A percentile compares a stretch with the other conserved stretches of the same genome.
phyloP scores from a whole-genome alignment of 306 rosid species.

The Casuarina equisetifolia region DNA sequence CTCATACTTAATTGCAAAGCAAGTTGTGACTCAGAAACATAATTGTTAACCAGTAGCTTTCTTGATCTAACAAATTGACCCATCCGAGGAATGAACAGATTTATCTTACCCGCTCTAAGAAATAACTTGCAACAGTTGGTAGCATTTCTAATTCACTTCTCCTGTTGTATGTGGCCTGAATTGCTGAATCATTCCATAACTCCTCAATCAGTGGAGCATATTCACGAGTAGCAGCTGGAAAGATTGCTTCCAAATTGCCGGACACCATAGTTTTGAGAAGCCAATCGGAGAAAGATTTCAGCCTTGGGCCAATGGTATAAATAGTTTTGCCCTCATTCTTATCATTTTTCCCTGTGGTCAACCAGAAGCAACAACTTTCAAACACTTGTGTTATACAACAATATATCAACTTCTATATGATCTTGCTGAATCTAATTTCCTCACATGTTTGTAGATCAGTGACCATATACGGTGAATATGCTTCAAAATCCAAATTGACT shows the following conservation, averaged over 20 bases:
- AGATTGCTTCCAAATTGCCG: constrained; percentile 88
- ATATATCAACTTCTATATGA: not conserved
- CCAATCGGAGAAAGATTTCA: constrained; percentile 97
- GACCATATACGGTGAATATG: not conserved
- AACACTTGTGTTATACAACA: not conserved
- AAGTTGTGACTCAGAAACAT: not conserved
- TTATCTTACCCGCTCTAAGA: constrained; percentile 80
- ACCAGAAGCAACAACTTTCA: constrained; percentile 13
- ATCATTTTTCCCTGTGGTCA: constrained; percentile 50
- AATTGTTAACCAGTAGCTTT: constrained; percentile 11
- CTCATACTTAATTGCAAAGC: not conserved
- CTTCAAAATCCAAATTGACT: constrained; percentile 9
- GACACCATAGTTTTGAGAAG: constrained; percentile 90
- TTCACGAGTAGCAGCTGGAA: constrained; percentile 98
- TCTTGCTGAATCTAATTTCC: not conserved
- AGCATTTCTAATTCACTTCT: constrained; percentile 90
- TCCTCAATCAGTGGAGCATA: constrained; percentile 90
- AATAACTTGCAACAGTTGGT: constrained; percentile 84
- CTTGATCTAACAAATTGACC: constrained; percentile 8
- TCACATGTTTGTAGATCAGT: constrained; percentile 4
- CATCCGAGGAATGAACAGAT: not conserved
- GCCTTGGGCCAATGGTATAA: constrained; percentile 83
- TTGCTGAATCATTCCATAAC: constrained; percentile 85
- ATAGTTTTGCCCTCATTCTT: constrained; percentile 44
- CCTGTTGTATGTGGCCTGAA: constrained; percentile 82